Percentiles rank a stretch among this genome's conserved stretches.
Conservation (phyloP, 2,329 filamentous ascomycete species). For the Claviceps quebecensis region DNA sequence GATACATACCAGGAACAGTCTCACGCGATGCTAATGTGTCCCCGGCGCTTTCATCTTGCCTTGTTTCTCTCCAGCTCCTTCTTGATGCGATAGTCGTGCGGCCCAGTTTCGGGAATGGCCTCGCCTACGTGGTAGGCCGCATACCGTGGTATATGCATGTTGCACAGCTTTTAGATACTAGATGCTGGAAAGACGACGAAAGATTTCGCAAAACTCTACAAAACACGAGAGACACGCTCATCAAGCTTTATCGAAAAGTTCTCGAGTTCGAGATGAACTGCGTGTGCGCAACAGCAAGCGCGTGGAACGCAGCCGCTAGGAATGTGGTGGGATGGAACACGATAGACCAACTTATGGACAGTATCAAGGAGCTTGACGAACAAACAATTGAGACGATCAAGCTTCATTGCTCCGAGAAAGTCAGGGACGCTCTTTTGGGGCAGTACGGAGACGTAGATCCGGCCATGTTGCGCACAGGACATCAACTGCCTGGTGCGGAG, state of each 20-base stretch:
- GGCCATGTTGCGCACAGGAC: background rate
- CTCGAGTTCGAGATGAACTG: slow-evolving; percentile 27
- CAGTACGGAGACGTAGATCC: slow-evolving; percentile 7
- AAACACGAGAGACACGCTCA: slow-evolving; percentile 11
- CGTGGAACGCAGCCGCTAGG: slow-evolving; percentile 22
- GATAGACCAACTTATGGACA: slow-evolving; percentile 14
- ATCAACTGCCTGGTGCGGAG: background rate
- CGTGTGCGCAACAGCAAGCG: slow-evolving; percentile 23
- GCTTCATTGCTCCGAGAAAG: slow-evolving; percentile 9
- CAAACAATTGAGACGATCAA: slow-evolving; percentile 12
- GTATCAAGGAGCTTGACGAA: slow-evolving; percentile 15
- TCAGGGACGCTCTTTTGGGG: slow-evolving; percentile 8
- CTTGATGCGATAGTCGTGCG: slow-evolving; percentile 21
- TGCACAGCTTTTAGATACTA: slow-evolving; percentile 12
- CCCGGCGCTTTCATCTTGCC: background rate
- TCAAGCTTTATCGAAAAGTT: slow-evolving; percentile 17
- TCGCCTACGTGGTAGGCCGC: slow-evolving; percentile 18
- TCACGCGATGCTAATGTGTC: background rate
- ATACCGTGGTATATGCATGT: slow-evolving; percentile 23
- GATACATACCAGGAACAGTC: background rate
- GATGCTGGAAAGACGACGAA: slow-evolving; percentile 11
- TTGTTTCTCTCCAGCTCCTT: slow-evolving; percentile 14
- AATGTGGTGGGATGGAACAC: slow-evolving; percentile 23
- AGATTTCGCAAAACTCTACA: slow-evolving; percentile 12
- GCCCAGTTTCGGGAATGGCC: slow-evolving; percentile 16